Base-by-base conservation (phyloP, 2,329 filamentous ascomycete genomes). In the Aspergillus clavatus region DNA sequence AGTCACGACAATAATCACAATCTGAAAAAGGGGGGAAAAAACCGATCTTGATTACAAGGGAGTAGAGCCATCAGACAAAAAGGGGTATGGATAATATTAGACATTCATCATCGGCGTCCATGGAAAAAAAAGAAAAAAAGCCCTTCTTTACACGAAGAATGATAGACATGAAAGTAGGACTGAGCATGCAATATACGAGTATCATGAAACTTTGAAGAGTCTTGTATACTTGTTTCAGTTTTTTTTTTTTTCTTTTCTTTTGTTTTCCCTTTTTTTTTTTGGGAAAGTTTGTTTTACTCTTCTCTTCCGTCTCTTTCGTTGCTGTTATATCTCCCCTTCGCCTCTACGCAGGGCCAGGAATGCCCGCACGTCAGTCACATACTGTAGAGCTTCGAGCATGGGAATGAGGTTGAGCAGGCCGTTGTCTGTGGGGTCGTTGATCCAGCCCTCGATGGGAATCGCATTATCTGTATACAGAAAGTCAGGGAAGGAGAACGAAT, bases 371-470 rank as follows among this genome's bases (percentile, higher is more conserved):
- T 98, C 93, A 42, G 91, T 95, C 55, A 93, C 90, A 70, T 97
- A 95, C 72, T 97, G 93, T 61, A 98, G 72, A 14, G 89, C 93
- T 71, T 98, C 93, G 36, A 98, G 77, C 59, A 97, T 76, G 24
- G 93, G 93, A 47, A 98, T 83, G 48, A 98, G 77, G 68, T 97
- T 89, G 68, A 97, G 78, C 54, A 98, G 76, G 64, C 96, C 91
- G 65, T 90, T 93, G 71, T 98, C 93, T 21, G 93, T 97, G 18
- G 93, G 93, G 71, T 98, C 93, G 68, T 85, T 95, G 72, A 98
- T 97, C 93, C 93, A 98, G 62, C 93, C 93, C 73, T 97, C 91
- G 64, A 98, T 97, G 3, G 93, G 93, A 61, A 98, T 96, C 40
- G 93, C 93, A 72, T 98, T 98, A 69, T 98, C 93, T 98, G 61